Base-by-base conservation (phyloP, 2,329 filamentous ascomycete species). In the Pseudofabraea citricarpa region DNA sequence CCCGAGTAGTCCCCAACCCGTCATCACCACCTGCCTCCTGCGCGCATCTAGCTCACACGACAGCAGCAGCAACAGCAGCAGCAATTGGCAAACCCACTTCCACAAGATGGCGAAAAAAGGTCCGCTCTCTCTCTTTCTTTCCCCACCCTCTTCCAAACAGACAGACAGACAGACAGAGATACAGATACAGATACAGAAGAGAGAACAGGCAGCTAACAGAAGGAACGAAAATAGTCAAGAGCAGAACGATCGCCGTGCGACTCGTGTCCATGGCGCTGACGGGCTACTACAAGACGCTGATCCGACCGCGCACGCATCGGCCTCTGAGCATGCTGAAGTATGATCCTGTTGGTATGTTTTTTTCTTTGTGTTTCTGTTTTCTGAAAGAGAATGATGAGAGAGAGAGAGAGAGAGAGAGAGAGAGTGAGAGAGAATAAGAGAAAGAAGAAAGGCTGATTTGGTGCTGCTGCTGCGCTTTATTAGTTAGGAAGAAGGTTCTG, bases 251-350 rank as follows among this genome's bases (percentile, higher is more conserved):
- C 64, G 80, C 87, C 63, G 91, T 96, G 66, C 90, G 93, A 64
- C 85, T 98, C 55, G 75, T 98, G 65, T 95, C 90, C 52, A 98
- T 98, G 93, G 93, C 93, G 64, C 85, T 95, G 85, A 98, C 93
- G 20, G 93, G 93, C 61, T 98, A 90, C 77, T 98, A 91, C 76
- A 90, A 91, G 68, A 94, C 89, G 42, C 82, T 95, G 67, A 77
- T 85, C 56, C 83, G 94, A 46, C 90, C 90, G 10, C 84, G 93
- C 56, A 77, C 79, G 22, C 77, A 90, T 50, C 75, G 85, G 35
- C 90, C 94, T 44, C 79, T 98, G 69, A 94, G 90, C 72, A 93
- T 98, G 89, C 73, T 98, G 58, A 98, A 98, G 74, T 98, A 98
- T 69, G 93, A 98, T 64, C 93, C 93, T 32, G 90, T 98, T 53